Evolutionary conservation across 2,329 filamentous ascomycete species (phyloP).

Genomic region (Pestalotiopsis sp.): DNA sequence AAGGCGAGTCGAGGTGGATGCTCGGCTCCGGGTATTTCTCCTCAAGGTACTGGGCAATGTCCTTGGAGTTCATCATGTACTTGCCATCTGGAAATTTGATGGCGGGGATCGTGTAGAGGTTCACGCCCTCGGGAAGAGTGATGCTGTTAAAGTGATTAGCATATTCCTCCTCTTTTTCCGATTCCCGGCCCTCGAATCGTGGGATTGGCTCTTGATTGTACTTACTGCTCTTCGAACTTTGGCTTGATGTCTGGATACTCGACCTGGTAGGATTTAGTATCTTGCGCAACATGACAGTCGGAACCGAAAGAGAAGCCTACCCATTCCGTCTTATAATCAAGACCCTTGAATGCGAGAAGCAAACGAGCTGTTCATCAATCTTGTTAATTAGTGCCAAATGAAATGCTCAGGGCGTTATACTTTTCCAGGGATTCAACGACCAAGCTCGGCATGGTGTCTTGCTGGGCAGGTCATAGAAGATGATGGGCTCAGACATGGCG

Average conservation of each 20-base stretch:
- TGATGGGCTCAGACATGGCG: constrained; percentile 38
- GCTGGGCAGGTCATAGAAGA: constrained; percentile 67
- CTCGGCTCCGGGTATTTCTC: constrained; percentile 59
- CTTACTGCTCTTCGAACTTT: constrained; percentile 57
- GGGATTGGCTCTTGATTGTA: background rate
- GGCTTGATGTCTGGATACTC: constrained; percentile 69
- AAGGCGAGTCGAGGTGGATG: constrained; percentile 58
- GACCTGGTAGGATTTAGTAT: constrained; percentile 35
- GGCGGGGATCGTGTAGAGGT: constrained; percentile 34
- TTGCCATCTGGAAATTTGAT: constrained; percentile 49
- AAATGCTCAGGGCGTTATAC: constrained; percentile 40
- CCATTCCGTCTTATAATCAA: constrained; percentile 72
- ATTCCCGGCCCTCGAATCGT: too few relatives aligned
- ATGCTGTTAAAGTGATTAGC: constrained; percentile 41
- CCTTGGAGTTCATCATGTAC: constrained; percentile 66
- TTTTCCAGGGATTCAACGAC: constrained; percentile 75
- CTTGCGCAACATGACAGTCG: background rate
- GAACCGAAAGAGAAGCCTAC: constrained; percentile 22
- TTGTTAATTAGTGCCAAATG: background rate
- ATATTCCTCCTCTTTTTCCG: too few relatives aligned
- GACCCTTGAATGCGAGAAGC: constrained; percentile 67
- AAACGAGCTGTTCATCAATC: constrained; percentile 55
- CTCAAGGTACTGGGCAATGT: constrained; percentile 64
- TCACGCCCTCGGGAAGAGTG: constrained; percentile 47
- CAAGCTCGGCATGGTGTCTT: constrained; percentile 52